Evolutionary conservation across 2,329 filamentous ascomycete species (phyloP), one percentile per base, ranked within the genome.

Genomic region (Phaeosphaeriaceae sp.): DNA sequence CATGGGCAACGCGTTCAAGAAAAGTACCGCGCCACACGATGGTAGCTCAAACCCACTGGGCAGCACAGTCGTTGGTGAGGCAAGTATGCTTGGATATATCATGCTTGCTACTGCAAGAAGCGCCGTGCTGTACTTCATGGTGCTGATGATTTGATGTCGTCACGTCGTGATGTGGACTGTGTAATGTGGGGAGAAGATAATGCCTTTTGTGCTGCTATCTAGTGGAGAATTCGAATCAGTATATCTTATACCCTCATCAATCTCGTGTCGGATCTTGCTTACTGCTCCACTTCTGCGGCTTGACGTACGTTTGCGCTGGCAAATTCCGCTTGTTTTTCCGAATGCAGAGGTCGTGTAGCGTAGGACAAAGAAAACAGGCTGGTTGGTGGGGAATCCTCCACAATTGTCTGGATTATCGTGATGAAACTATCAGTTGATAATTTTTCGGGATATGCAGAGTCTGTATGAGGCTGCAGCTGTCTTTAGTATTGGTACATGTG

Each of bases 31-130:
- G 19, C 58, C 61, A 48, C 67, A 69, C 24, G 65, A 60, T 9
- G 63, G 63, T 9, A 66, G n/a, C 54, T 80, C 52, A 75, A 81
- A n/a, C 70, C 87, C 41, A 85, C 85, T 40, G 22, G 44, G 20
- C 9, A 11, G 40, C 4, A 27, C 5, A 6, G 20, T 13, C 13
- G 44, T 13, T 13, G 51, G 51, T 13, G 48, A 31, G 13, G 44
- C 22, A 9, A 48, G 25, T 82, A 83, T 27, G 81, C 86, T 64
- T 80, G 81, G 54, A 19, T 15, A 46, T 21, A 55, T 46, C 22
- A 60, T 53, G n/a, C 44, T 33, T 19, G 57, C 3, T 21, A 53
- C 20, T 3, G 31, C 44, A 20, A 53, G 20, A 21, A 27, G 1
- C 4, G 42, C 36, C 20, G 57, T 36, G 36, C 50, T 45, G 19